A percentile compares a stretch with the other conserved stretches of the same genome.
phyloP scores from a whole-genome alignment of 2,329 filamentous ascomycete species.

The Sporothrix curviconia region DNA sequence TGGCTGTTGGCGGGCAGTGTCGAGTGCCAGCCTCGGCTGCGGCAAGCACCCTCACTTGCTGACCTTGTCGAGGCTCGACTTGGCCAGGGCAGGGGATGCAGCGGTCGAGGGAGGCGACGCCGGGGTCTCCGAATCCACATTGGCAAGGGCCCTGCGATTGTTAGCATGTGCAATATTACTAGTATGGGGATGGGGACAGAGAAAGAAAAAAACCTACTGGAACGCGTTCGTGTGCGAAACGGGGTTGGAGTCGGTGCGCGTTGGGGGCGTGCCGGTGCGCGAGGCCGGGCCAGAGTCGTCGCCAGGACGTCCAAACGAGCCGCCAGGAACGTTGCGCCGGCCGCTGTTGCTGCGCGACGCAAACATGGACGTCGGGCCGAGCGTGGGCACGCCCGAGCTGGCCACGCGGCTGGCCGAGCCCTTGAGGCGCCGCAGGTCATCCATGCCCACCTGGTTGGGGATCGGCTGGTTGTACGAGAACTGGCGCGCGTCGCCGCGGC shows the following conservation, averaged over 20 bases:
- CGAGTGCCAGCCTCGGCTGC: conserved; percentile 44
- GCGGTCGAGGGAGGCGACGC: conserved; percentile 64
- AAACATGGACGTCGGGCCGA: conserved; percentile 84
- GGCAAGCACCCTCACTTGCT: conserved; percentile 27
- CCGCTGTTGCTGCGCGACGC: conserved; percentile 87
- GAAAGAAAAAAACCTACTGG: conserved; percentile 62
- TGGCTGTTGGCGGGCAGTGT: conserved; percentile 11
- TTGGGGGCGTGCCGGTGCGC: conserved; percentile 80
- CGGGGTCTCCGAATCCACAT: conserved; percentile 56
- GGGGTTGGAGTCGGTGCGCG: conserved; percentile 43
- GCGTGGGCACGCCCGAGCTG: conserved; percentile 52
- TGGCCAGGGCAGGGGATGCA: conserved; percentile 59
- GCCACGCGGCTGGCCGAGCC: conserved; percentile 51
- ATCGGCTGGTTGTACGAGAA: conserved; percentile 72
- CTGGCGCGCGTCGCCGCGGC: conserved; percentile 72
- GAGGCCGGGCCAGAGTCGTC: conserved; percentile 86
- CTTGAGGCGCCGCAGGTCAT: conserved; percentile 83
- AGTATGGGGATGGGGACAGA: no score
- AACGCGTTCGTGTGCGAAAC: conserved; percentile 73
- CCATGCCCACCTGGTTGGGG: conserved; percentile 82
- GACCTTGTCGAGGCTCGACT: conserved; percentile 50
- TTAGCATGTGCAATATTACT: not conserved
- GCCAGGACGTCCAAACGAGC: conserved; percentile 62
- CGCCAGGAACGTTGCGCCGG: conserved; percentile 62
- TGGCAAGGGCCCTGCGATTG: conserved; percentile 47